Base-by-base conservation (phyloP, 495 filamentous ascomycete genomes). In the Cairneyella variabilis region DNA sequence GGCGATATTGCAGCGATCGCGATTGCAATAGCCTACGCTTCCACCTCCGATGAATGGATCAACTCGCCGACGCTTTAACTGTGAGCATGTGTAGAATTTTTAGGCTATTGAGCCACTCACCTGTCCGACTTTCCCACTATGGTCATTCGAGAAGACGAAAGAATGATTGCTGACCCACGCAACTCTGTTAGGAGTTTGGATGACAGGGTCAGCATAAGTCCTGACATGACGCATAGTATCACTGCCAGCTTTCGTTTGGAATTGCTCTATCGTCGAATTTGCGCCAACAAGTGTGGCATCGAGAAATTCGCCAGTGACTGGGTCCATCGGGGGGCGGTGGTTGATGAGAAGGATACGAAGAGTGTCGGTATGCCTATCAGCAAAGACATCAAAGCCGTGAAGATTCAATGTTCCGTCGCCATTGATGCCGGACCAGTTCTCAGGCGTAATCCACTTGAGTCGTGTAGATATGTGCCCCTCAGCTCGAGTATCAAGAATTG, bases 231-330 rank as follows among this genome's bases (percentile, higher is more conserved):
- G 36, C 38, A 72, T 61, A 0, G 32, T 58, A 0, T 44, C 46
- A 23, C 57, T 45, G 0, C 44, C 34, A 2, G 26, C 37, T 27
- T 55, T 42, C 12, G 64, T 54, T 30, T 60, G 53, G 47, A 62
- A 73, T 39, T 69, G 47, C 43, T 73, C 69, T 26, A 73, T 57
- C 1, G 70, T 73, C 11, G 70, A 69, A 47, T 73, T 73, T 22
- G 64, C 67, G 18, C 70, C 70, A 4, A 66, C 40, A 11, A 12
- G 27, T 9, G 26, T 51, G 7, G 64, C 52, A 50, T 72, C 64
- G 2, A 71, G 52, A 0, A 58, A 20, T 18, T 66, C 56, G 11
- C 68, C 69, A 12, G 66, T 69, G 1, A 41, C 32, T 18, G 57
- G 56, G 37, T 67, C 64, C 44, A 73, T 60, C 0, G 72, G 64